Evolutionary conservation across 108 stramenopile species (phyloP), one percentile per base, ranked within the genome.

Genomic region (Nitzschia putrida): DNA sequence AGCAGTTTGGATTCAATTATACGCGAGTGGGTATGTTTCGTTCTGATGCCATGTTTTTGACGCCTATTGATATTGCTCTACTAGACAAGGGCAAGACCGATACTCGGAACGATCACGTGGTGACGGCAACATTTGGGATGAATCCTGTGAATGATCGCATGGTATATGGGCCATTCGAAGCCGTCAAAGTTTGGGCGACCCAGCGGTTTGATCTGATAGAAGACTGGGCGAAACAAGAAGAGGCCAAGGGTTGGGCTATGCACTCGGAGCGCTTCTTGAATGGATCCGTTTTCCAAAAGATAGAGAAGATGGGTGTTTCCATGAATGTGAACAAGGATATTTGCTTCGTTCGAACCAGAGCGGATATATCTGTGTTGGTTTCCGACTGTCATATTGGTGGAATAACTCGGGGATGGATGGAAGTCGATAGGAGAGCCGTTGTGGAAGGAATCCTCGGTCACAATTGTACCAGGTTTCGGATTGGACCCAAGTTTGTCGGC

Each of bases 111-210:
- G 11, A 50, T 37, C 43, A 73, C 21, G 61, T 72, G n/a, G 70
- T 75, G n/a, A 47, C 61, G 12, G 57, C 77, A 0, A 49, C 25
- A 0, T 81, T 81, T 70, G 77, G 66, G 23, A 29, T 52, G 51
- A 55, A 53, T 22, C 80, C 80, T 0, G 64, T 83, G 42, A 81
- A 72, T 66, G 78, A 81, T 74, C 81, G 87, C 23, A 74, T 85
- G 67, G 57, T 84, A 16, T 80, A 81, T 68, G 83, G 87, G 18
- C 72, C 79, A 12, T 73, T 74, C 61, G 69, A 79, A 8, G 81
- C 79, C 9, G 77, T 83, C 29, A 77, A 79, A 43, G 66, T 83
- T 49, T 88, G 87, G 87, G 76, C 83, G 18, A 81, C 82, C 2
- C 58, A 79, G 56, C 76, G 87, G 42, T 88, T 88, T 58, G 20